phyloP scores from a whole-genome alignment of 148 eudicot genomes.

The Beta vulgaris region DNA sequence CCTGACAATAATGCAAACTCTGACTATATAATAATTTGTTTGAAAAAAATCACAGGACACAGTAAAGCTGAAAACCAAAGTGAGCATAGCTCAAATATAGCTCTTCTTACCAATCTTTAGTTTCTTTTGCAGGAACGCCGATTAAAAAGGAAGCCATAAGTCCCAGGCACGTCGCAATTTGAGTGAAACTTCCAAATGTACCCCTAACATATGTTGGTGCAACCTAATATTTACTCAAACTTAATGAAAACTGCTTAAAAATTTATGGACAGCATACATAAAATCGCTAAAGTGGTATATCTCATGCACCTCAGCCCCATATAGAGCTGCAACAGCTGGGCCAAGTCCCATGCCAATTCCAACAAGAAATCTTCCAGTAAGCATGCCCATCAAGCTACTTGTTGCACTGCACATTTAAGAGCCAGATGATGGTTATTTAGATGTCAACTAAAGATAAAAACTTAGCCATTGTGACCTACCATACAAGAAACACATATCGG shows the following conservation, averaged over 20 bases:
- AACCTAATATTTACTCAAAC: constrained; percentile 44
- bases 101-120: constrained; percentile 64
- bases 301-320: constrained; percentile 74
- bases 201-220: constrained; percentile 89
- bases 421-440: not conserved
- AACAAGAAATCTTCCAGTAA: constrained; percentile 80
- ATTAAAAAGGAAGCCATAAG: constrained; percentile 63
- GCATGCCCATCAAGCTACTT: constrained; percentile 59
- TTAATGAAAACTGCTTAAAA: constrained; percentile 9
- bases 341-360: constrained; percentile 93
- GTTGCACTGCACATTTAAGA: constrained; percentile 55
- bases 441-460: not conserved
- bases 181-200: constrained; percentile 87
- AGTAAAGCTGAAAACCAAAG: not conserved
- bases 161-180: constrained; percentile 86
- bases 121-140: constrained; percentile 76
- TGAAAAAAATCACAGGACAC: not conserved
- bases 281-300: not conserved
- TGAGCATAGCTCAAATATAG: not conserved
- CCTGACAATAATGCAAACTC: constrained; percentile 40
- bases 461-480: not conserved
- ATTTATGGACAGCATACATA: not conserved
- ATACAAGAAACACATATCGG: not conserved
- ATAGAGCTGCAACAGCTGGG: constrained; percentile 87
- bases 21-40: not conserved